Percentiles rank a stretch among this genome's conserved stretches.
These are phyloP conservation scores for Artemisia annua DNA, from an alignment of 129 eudicot species.

Conservation along the genomic window DNA sequence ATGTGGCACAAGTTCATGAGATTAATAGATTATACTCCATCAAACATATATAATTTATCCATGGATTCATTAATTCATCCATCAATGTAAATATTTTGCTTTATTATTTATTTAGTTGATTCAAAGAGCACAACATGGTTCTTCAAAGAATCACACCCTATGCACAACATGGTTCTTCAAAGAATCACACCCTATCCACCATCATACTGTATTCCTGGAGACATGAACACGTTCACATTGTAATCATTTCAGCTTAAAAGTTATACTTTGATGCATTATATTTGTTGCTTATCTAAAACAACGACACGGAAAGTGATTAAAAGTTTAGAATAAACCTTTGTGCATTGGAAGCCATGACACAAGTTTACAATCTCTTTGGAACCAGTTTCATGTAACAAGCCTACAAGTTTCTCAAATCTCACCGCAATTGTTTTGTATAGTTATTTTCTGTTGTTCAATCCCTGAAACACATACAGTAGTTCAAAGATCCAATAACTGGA, in stretches of 20 bases:
- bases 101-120: not conserved
- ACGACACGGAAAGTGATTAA: too few species aligned
- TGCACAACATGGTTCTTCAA: slow-evolving; percentile 8
- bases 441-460: not conserved
- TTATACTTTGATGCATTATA: too few species aligned
- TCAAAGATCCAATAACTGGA: too few species aligned
- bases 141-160: slow-evolving; percentile 14
- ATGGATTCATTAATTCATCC: too few species aligned
- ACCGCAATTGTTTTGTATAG: slow-evolving; percentile 8
- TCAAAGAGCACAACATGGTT: slow-evolving; percentile 14
- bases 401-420: slow-evolving; percentile 10
- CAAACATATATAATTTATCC: too few species aligned
- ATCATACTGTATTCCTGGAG: slow-evolving; percentile 20
- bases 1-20: too few species aligned
- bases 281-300: too few species aligned
- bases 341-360: slow-evolving; percentile 4
- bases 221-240: not conserved
- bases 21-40: not conserved
- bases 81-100: slow-evolving; percentile 6
- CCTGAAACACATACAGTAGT: not conserved
- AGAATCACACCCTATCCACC: slow-evolving; percentile 12
- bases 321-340: not conserved
- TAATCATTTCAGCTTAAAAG: too few species aligned
- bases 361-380: too few species aligned
- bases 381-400: too few species aligned